These are phyloP conservation scores for Gynandropsis gynandra DNA, from an alignment of 345 rosid genomes.

Conservation along the genomic window DNA sequence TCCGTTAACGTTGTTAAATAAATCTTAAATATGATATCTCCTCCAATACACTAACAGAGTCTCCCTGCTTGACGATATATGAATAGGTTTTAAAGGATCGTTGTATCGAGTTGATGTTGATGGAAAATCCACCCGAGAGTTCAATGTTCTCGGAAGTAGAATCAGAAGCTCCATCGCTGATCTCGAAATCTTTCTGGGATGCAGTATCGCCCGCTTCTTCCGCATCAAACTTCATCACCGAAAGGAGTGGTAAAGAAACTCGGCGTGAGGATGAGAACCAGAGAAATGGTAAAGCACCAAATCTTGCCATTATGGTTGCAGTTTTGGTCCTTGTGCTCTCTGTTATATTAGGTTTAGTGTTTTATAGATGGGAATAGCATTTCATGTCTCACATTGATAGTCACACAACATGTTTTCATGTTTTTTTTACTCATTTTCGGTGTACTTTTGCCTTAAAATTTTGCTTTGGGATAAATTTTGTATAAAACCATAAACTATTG, in stretches of 20 bases:
- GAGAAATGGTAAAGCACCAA: constrained; percentile 9
- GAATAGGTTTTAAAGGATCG: constrained; percentile 72
- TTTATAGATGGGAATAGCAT: constrained; percentile 27
- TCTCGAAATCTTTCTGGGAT: constrained; percentile 64
- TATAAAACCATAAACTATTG: too few species aligned
- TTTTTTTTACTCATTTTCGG: too few species aligned
- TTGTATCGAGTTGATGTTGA: constrained; percentile 71
- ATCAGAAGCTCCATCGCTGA: constrained; percentile 35
- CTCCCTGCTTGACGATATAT: background rate
- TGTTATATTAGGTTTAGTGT: constrained; percentile 39
- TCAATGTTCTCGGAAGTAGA: constrained; percentile 56
- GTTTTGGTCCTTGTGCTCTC: constrained; percentile 47
- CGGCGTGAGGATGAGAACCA: constrained; percentile 14
- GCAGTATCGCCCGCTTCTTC: constrained; percentile 27
- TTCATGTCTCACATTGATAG: too few species aligned
- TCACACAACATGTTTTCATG: too few species aligned
- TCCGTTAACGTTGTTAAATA: background rate
- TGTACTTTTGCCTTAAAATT: too few species aligned
- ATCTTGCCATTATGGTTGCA: constrained; percentile 31
- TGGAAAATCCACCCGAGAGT: constrained; percentile 45
- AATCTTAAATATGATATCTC: background rate
- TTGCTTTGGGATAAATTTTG: too few species aligned
- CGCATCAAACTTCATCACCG: constrained; percentile 19
- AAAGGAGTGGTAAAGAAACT: constrained; percentile 21
- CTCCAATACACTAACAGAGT: background rate